These are phyloP conservation scores for Epichloe glyceriae DNA, from an alignment of 2,329 filamentous ascomycete species.

Conservation along the genomic window DNA sequence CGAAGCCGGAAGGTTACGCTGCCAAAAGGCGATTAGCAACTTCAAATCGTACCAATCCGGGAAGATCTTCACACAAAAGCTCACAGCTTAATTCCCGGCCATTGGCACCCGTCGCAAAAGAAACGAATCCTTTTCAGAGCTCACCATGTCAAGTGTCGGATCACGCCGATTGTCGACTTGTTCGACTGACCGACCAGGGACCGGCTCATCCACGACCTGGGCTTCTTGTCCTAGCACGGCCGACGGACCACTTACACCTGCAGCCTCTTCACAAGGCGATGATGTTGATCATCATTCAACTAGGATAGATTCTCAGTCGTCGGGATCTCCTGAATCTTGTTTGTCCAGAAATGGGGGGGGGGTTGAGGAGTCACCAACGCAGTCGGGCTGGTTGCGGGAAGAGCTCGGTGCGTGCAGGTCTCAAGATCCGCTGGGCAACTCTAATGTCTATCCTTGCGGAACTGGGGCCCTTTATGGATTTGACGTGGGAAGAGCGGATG, in stretches of 20 bases:
- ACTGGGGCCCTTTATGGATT: neutral
- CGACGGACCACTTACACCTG: slow-evolving; percentile 2
- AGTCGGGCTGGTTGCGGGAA: slow-evolving; percentile 1
- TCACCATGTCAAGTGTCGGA: neutral
- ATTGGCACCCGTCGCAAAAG: neutral
- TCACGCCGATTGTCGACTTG: neutral
- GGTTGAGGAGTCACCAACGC: slow-evolving; percentile 1
- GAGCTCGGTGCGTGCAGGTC: neutral
- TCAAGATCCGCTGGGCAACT: neutral
- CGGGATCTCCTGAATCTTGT: slow-evolving; percentile 5
- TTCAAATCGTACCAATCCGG: neutral
- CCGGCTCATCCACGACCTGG: neutral
- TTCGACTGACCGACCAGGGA: neutral
- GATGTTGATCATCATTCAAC: neutral
- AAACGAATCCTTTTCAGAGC: neutral
- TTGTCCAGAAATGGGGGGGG: slow-evolving; percentile 2
- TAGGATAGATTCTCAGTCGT: neutral
- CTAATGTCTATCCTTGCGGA: neutral
- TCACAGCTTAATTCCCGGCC: neutral
- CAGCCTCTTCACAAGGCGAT: slow-evolving; percentile 5
- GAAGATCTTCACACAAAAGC: neutral
- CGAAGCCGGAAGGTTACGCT: neutral
- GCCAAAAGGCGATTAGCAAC: neutral
- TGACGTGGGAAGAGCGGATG: neutral
- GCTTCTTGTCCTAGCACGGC: neutral